Conservation (phyloP, 2,329 filamentous ascomycete genomes). For the Ustilaginoidea virens region DNA sequence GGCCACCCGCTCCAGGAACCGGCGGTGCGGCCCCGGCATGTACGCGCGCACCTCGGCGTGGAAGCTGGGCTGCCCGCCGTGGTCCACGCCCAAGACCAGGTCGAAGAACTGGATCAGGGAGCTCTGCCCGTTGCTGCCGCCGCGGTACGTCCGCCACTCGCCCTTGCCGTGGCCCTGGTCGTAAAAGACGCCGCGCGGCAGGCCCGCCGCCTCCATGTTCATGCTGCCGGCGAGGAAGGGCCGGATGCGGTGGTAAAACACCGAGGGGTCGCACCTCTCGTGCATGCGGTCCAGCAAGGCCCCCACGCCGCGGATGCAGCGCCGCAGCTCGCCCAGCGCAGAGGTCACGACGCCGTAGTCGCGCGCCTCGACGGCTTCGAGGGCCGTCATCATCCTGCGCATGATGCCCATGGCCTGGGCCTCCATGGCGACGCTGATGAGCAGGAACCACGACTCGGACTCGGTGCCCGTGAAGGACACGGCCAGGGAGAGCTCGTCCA, state of each 20-base stretch:
- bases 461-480: slow-evolving; percentile 77
- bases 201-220: slow-evolving; percentile 74
- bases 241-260: slow-evolving; percentile 80
- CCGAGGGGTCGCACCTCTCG: slow-evolving; percentile 70
- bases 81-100: slow-evolving; percentile 69
- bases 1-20: slow-evolving; percentile 59
- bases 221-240: slow-evolving; percentile 84
- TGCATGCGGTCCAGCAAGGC: slow-evolving; percentile 67
- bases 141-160: slow-evolving; percentile 63
- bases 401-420: slow-evolving; percentile 61
- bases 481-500: slow-evolving; percentile 55
- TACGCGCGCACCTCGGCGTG: slow-evolving; percentile 64
- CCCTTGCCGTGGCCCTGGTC: slow-evolving; percentile 54
- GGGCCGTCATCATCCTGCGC: slow-evolving; percentile 61
- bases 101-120: slow-evolving; percentile 91
- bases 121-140: slow-evolving; percentile 86
- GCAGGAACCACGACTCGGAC: slow-evolving; percentile 91
- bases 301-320: slow-evolving; percentile 53
- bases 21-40: slow-evolving; percentile 74
- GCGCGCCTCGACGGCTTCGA: slow-evolving; percentile 47
- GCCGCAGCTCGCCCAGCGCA: slow-evolving; percentile 48
- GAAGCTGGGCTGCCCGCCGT: slow-evolving; percentile 27
- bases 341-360: slow-evolving; percentile 45
- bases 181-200: slow-evolving; percentile 74
- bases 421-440: slow-evolving; percentile 83